Base-by-base conservation (phyloP, 2,329 filamentous ascomycete genomes). In the Neophaeococcomyces mojaviensis region DNA sequence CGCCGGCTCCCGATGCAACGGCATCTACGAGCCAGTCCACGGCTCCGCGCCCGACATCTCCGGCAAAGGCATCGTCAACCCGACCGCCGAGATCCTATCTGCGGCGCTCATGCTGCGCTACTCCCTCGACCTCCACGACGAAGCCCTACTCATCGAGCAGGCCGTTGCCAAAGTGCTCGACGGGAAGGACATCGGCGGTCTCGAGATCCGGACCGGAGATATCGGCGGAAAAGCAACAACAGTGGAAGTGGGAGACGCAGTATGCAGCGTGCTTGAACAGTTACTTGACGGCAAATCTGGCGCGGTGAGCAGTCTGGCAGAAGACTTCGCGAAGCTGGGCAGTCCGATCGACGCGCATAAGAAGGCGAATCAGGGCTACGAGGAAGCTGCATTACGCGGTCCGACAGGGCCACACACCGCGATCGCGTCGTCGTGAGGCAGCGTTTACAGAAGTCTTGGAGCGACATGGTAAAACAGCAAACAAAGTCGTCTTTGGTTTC, bases 41-140 rank as follows among this genome's bases (percentile, higher is more conserved):
- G 90, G 90, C 61, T 95, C 88, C 55, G 90, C 90, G 50, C 90
- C 90, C 51, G 90, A 97, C 69, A 97, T 97, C 66, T 88, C 88
- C 56, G 90, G 90, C 69, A 88, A 95, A 80, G 85, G 80, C 58
- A 83, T 97, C 59, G 92, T 92, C 64, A 98, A 98, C 80, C 92
- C 92, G 54, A 97, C 90, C 51, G 92, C 92, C 49, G 82, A 98
- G 58, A 82, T 98, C 55, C 84, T 98, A 62, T 87, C 81, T 70
- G 94, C 86, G 68, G 92, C 97, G 74, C 97, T 98, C 92, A 97
- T 98, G 92, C 73, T 98, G 78, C 83, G 92, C 70, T 92, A 98
- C 74, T 50, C 47, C 4, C 97, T 98, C 89, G 82, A 85, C 62
- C 78, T 98, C 54, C 80, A 73, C 68, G 77, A 87, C 55, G 82